These are phyloP conservation scores for Eragrostis tef DNA, from an alignment of 202 grass and related monocot species.

Conservation along the genomic window DNA sequence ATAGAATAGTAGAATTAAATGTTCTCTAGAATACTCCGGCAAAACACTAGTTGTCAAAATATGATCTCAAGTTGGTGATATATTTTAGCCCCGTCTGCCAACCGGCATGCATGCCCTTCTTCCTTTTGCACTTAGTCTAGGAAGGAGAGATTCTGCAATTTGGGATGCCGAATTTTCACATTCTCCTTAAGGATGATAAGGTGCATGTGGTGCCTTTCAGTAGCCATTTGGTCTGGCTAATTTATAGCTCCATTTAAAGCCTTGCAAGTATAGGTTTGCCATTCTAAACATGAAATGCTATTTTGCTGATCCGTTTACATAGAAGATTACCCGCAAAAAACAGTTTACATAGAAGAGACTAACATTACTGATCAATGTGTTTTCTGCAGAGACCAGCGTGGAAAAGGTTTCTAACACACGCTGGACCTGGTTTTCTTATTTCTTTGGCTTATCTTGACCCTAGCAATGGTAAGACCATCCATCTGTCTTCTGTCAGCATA, in stretches of 20 bases:
- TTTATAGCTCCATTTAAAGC: neutral
- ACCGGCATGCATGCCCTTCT: too few relatives aligned
- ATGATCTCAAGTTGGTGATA: too few relatives aligned
- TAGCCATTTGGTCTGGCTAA: neutral
- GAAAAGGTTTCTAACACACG: slow-evolving; percentile 70
- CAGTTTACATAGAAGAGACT: neutral
- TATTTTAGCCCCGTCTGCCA: too few relatives aligned
- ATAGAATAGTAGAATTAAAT: too few relatives aligned
- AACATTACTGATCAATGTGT: neutral
- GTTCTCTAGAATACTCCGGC: too few relatives aligned
- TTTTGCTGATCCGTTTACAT: too few relatives aligned
- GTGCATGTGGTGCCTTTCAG: neutral
- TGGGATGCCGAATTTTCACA: neutral
- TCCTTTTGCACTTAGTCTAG: neutral
- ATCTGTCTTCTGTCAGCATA: neutral
- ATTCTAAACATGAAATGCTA: neutral
- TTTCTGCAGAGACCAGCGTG: slow-evolving; percentile 56
- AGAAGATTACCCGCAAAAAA: too few relatives aligned
- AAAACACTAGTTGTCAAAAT: too few relatives aligned
- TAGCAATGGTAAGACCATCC: slow-evolving; percentile 62
- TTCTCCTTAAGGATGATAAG: neutral
- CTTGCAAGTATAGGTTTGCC: neutral
- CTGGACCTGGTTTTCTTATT: slow-evolving; percentile 81
- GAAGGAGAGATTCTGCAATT: neutral
- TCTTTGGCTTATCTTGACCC: slow-evolving; percentile 89